Conservation (phyloP, 257 asterid species). For the Ilex asprella region DNA sequence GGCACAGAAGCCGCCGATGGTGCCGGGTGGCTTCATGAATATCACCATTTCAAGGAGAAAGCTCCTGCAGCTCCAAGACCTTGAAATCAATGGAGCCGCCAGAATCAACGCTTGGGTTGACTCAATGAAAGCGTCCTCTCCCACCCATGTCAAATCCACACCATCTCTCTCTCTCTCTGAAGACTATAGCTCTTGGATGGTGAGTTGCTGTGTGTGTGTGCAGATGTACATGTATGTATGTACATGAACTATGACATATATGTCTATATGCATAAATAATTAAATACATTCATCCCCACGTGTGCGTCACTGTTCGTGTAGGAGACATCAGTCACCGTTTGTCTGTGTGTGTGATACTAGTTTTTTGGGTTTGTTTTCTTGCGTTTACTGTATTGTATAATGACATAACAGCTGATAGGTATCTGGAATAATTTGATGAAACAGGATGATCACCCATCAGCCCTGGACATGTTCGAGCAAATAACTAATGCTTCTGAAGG, state of each 20-base stretch:
- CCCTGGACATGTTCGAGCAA: slow-evolving; percentile 73
- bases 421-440: slow-evolving; percentile 5
- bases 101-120: slow-evolving; percentile 72
- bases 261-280: too few species aligned
- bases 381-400: too few species aligned
- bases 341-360: too few species aligned
- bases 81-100: slow-evolving; percentile 40
- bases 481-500: slow-evolving; percentile 77
- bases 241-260: too few species aligned
- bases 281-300: too few species aligned
- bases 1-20: slow-evolving; percentile 67
- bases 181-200: slow-evolving; percentile 51
- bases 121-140: slow-evolving; percentile 86
- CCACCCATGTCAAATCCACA: slow-evolving; percentile 49
- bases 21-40: slow-evolving; percentile 30
- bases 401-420: too few species aligned
- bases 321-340: too few species aligned
- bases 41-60: slow-evolving; percentile 51
- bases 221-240: too few species aligned
- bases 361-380: too few species aligned
- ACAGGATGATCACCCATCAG: slow-evolving; percentile 79
- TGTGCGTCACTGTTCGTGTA: too few species aligned
- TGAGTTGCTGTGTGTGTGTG: slow-evolving; percentile 14
- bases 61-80: slow-evolving; percentile 36
- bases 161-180: slow-evolving; percentile 28